phyloP scores from a whole-genome alignment of 768 basidiomycete species.

The Erythrobasidium yunnanense region DNA sequence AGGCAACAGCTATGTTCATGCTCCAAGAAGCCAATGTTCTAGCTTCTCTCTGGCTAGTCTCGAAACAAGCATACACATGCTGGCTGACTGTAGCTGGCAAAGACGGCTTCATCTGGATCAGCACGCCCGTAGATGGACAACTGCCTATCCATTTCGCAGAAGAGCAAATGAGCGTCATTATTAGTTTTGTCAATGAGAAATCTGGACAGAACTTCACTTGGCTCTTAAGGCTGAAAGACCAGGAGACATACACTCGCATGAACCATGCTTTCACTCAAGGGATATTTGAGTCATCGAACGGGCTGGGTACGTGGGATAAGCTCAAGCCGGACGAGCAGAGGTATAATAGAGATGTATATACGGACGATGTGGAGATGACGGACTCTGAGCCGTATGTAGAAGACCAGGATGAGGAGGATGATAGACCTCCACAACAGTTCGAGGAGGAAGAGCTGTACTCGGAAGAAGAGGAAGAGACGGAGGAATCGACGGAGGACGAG shows the following conservation, averaged over 20 bases:
- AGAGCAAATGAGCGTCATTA: conserved; percentile 59
- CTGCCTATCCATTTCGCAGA: conserved; percentile 36
- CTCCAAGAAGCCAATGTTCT: conserved; percentile 41
- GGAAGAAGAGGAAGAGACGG: conserved; percentile 42
- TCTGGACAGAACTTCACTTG: conserved; percentile 54
- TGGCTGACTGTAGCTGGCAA: conserved; percentile 39
- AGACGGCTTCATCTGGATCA: conserved; percentile 32
- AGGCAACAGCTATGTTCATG: conserved; percentile 44
- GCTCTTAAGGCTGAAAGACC: conserved; percentile 60
- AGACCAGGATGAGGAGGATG: conserved; percentile 23
- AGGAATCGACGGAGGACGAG: conserved; percentile 39
- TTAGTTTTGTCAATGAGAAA: conserved; percentile 61
- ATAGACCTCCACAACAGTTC: conserved; percentile 1
- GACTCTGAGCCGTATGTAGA: conserved; percentile 56
- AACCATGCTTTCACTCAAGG: conserved; percentile 56
- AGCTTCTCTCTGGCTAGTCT: conserved; percentile 41
- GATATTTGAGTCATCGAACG: conserved; percentile 56
- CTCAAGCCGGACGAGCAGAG: conserved; percentile 61
- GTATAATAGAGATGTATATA: conserved; percentile 62
- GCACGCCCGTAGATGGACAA: conserved; percentile 33
- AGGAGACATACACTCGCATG: conserved; percentile 54
- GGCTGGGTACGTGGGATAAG: conserved; percentile 56
- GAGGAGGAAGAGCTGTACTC: conserved; percentile 27
- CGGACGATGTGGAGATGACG: conserved; percentile 78
- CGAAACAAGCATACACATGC: conserved; percentile 31